These are phyloP conservation scores for Neonectria neomacrospora DNA, from an alignment of 2,329 filamentous ascomycete species.

Conservation along the genomic window DNA sequence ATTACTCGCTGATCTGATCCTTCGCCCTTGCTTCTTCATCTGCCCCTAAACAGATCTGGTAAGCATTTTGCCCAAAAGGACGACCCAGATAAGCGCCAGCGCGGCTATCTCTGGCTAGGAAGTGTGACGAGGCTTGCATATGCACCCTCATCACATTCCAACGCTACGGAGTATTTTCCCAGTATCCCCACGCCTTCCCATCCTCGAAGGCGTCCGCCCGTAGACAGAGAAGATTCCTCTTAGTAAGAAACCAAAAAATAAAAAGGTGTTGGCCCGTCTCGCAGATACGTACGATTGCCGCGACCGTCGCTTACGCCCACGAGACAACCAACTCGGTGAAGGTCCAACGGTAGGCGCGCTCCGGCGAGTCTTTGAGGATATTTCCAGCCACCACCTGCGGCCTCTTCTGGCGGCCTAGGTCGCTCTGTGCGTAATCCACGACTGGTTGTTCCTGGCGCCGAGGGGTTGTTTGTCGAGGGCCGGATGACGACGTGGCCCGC, in stretches of 20 bases:
- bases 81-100: slow-evolving; percentile 14
- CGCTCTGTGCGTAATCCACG: not conserved
- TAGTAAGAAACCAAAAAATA: too few relatives aligned
- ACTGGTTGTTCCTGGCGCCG: slow-evolving; percentile 11
- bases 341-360: not conserved
- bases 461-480: slow-evolving; percentile 2
- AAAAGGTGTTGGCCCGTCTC: not conserved
- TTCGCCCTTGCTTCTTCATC: slow-evolving; percentile 2
- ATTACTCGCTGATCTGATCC: slow-evolving; percentile 6
- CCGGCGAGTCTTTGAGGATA: slow-evolving; percentile 31
- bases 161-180: slow-evolving; percentile 13
- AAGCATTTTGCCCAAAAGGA: slow-evolving; percentile 1
- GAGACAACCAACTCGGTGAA: not conserved
- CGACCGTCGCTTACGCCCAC: not conserved
- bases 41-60: slow-evolving; percentile 17
- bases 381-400: not conserved
- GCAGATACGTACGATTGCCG: slow-evolving; percentile 4
- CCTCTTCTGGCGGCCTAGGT: not conserved
- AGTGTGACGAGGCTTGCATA: slow-evolving; percentile 21
- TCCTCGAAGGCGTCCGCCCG: not conserved
- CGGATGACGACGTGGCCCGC: slow-evolving; percentile 14
- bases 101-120: slow-evolving; percentile 14
- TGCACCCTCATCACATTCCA: slow-evolving; percentile 14
- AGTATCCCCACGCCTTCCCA: not conserved
- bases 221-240: not conserved